Percentiles rank a stretch among this genome's conserved stretches.
Evolutionary conservation across 208 protist genomes (phyloP).

Genomic region (Leishmania lainsoni): DNA sequence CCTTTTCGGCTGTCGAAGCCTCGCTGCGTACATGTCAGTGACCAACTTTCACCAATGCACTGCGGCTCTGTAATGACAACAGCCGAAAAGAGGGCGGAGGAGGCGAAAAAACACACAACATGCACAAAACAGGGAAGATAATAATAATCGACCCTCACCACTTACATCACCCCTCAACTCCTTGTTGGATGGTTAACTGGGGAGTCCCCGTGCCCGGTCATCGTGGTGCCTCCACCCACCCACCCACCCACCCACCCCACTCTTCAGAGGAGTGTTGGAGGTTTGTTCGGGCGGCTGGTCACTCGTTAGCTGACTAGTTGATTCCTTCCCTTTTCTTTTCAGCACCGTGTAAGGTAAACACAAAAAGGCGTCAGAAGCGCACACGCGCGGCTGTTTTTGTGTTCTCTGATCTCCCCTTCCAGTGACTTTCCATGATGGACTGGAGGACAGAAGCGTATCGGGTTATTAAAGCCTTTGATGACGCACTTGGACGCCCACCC

Average conservation of each 20-base stretch:
- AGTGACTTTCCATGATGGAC: slow-evolving; percentile 10
- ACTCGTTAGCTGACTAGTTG: too few relatives aligned
- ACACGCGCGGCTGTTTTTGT: not conserved
- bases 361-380: not conserved
- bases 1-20: not conserved
- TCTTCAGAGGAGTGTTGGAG: too few relatives aligned
- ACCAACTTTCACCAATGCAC: not conserved
- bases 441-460: slow-evolving; percentile 9
- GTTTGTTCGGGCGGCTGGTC: too few relatives aligned
- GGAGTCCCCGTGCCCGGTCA: too few relatives aligned
- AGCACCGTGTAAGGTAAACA: not conserved
- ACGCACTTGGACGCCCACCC: slow-evolving; percentile 56
- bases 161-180: too few relatives aligned
- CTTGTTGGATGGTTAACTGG: too few relatives aligned
- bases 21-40: not conserved
- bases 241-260: too few relatives aligned
- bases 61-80: not conserved
- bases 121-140: not conserved
- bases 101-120: not conserved
- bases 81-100: not conserved
- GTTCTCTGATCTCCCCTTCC: not conserved
- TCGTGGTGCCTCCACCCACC: too few relatives aligned
- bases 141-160: not conserved
- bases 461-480: slow-evolving; percentile 48
- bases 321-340: too few relatives aligned